Evolutionary conservation across 257 asterid species (phyloP).

Genomic region (Solanum ahanhuiri): DNA sequence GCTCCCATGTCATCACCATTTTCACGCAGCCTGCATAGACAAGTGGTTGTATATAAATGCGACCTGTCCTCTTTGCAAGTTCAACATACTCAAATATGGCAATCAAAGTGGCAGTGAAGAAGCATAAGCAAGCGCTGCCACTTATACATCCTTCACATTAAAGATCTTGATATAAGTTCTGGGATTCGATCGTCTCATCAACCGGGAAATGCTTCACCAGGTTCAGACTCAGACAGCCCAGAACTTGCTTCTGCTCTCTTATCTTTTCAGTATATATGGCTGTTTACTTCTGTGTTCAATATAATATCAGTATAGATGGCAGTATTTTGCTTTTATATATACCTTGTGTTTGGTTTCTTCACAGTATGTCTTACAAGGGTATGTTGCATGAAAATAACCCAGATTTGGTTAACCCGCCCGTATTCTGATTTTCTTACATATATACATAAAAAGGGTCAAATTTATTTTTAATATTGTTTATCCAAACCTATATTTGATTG

Average conservation of each 20-base stretch:
- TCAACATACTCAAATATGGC: constrained; percentile 70
- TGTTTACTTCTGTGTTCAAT: background rate
- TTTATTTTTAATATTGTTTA: background rate
- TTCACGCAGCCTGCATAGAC: constrained; percentile 81
- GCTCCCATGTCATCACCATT: constrained; percentile 94
- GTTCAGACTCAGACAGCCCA: background rate
- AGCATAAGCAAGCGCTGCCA: constrained; percentile 19
- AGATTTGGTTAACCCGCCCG: background rate
- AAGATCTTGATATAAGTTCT: background rate
- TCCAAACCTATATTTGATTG: background rate
- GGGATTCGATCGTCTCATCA: background rate
- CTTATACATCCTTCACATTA: background rate
- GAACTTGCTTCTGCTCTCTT: background rate
- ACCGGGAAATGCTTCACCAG: background rate
- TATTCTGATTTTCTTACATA: background rate
- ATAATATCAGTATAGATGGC: background rate
- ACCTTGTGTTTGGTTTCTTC: background rate
- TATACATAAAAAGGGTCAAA: background rate
- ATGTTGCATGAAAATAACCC: background rate
- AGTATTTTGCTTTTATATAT: background rate
- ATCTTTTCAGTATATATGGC: background rate
- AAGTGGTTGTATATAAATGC: constrained; percentile 94
- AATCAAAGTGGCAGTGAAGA: constrained; percentile 61
- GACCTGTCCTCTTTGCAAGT: constrained; percentile 94
- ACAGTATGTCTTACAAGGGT: background rate